Percentiles rank a stretch among this genome's conserved stretches.
Conservation (phyloP, 805 yeast species). For the Ogataea paraovalis region DNA sequence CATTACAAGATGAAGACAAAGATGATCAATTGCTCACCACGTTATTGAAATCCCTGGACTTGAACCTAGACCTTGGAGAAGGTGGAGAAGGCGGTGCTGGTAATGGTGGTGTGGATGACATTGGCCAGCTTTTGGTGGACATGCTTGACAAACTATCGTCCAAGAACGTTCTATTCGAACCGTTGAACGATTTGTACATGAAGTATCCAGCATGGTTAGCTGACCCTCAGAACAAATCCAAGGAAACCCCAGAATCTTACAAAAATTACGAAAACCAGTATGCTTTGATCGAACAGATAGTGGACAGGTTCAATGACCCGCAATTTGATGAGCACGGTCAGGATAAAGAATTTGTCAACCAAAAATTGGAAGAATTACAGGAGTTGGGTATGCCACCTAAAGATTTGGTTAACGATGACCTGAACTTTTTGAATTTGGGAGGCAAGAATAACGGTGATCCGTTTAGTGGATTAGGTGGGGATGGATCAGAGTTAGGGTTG, state of each 20-base stretch:
- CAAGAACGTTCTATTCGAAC: constrained; percentile 82
- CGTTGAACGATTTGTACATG: constrained; percentile 72
- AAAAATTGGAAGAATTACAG: constrained; percentile 63
- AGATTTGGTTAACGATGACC: constrained; percentile 50
- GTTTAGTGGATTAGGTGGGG: not conserved
- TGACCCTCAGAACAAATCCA: constrained; percentile 41
- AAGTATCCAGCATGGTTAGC: constrained; percentile 72
- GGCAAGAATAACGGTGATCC: constrained; percentile 14
- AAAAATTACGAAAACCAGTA: constrained; percentile 59
- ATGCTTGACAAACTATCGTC: constrained; percentile 80
- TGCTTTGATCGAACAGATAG: constrained; percentile 54
- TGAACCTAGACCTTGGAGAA: constrained; percentile 34
- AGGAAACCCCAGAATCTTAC: constrained; percentile 23
- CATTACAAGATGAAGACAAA: constrained; percentile 35
- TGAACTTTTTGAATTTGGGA: constrained; percentile 35
- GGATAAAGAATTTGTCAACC: constrained; percentile 48
- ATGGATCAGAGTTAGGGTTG: constrained; percentile 35
- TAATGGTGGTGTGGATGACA: constrained; percentile 31
- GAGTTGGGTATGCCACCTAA: constrained; percentile 77
- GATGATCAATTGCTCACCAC: constrained; percentile 54
- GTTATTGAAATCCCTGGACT: constrained; percentile 59
- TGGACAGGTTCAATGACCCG: constrained; percentile 61
- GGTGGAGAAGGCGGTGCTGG: constrained; percentile 6
- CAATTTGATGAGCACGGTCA: constrained; percentile 52
- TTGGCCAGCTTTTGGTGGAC: constrained; percentile 59